phyloP scores from a whole-genome alignment of 768 basidiomycete genomes.

The button mushroom (Agaricus bisporus) region DNA sequence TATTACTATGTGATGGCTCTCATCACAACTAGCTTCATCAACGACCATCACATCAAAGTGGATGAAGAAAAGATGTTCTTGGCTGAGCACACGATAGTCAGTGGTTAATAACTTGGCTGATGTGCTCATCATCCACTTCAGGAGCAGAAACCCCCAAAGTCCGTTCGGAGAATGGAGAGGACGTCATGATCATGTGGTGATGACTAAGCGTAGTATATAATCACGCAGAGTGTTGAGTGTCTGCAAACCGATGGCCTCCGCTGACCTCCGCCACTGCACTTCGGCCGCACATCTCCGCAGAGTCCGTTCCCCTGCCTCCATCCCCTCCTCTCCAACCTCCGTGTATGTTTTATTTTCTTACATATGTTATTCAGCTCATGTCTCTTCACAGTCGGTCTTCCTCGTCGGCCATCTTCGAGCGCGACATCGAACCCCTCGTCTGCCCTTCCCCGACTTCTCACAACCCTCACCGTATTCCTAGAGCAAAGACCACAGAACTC shows the following conservation, averaged over 20 bases:
- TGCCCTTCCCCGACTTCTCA: slow-evolving; percentile 29
- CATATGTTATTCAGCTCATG: slow-evolving; percentile 8
- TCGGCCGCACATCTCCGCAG: slow-evolving; percentile 22
- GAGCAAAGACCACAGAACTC: slow-evolving; percentile 66
- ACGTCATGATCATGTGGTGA: no score
- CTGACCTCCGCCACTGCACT: slow-evolving; percentile 45
- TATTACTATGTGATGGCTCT: no score
- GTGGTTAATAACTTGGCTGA: no score
- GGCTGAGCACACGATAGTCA: no score
- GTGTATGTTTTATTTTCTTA: slow-evolving; percentile 41
- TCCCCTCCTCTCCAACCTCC: slow-evolving; percentile 75
- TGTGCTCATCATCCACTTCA: no score
- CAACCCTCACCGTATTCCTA: slow-evolving; percentile 71
- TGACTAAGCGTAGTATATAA: neutral
- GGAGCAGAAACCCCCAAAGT: no score
- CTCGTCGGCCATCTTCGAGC: slow-evolving; percentile 87
- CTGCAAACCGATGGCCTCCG: slow-evolving; percentile 39
- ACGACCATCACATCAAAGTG: no score
- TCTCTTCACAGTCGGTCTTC: slow-evolving; percentile 50
- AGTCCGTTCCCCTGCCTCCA: slow-evolving; percentile 64
- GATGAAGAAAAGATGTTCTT: no score
- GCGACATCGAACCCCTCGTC: slow-evolving; percentile 73
- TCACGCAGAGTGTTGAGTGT: no score
- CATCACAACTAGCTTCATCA: no score
- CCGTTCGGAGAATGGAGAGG: no score